These are phyloP conservation scores for Auricularia sp. DNA, from an alignment of 768 basidiomycete genomes.

Conservation along the genomic window DNA sequence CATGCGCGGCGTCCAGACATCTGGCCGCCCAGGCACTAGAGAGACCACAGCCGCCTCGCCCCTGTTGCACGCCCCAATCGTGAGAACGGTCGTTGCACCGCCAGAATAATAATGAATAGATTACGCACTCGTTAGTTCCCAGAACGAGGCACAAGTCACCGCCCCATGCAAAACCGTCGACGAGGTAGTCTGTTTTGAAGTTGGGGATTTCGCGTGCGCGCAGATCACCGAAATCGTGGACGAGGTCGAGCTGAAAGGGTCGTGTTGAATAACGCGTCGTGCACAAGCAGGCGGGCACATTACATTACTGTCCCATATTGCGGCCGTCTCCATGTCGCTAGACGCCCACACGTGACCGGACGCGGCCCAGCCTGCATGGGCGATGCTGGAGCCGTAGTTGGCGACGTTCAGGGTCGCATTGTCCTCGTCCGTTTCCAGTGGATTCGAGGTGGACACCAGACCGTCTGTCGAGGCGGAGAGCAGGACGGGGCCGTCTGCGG, in stretches of 20 bases:
- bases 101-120: background rate
- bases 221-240: constrained; percentile 14
- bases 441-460: constrained; percentile 59
- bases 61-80: constrained; percentile 20
- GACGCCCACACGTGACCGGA: constrained; percentile 57
- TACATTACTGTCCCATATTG: constrained; percentile 71
- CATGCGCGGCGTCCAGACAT: background rate
- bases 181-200: constrained; percentile 20
- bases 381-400: constrained; percentile 78
- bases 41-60: constrained; percentile 52
- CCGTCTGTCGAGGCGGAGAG: constrained; percentile 86
- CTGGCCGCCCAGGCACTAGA: constrained; percentile 14
- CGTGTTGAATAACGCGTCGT: background rate
- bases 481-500: constrained; percentile 33
- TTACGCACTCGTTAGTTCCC: constrained; percentile 42
- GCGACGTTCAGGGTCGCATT: constrained; percentile 72
- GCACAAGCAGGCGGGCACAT: background rate
- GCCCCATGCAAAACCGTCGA: constrained; percentile 12
- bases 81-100: background rate
- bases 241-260: constrained; percentile 9
- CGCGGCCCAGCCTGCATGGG: constrained; percentile 62
- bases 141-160: constrained; percentile 2
- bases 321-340: constrained; percentile 94
- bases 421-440: constrained; percentile 76
- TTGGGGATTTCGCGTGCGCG: constrained; percentile 7